Evolutionary conservation across 768 basidiomycete genomes (phyloP), one percentile per base, ranked within the genome.

Genomic region (Serendipita sp.): DNA sequence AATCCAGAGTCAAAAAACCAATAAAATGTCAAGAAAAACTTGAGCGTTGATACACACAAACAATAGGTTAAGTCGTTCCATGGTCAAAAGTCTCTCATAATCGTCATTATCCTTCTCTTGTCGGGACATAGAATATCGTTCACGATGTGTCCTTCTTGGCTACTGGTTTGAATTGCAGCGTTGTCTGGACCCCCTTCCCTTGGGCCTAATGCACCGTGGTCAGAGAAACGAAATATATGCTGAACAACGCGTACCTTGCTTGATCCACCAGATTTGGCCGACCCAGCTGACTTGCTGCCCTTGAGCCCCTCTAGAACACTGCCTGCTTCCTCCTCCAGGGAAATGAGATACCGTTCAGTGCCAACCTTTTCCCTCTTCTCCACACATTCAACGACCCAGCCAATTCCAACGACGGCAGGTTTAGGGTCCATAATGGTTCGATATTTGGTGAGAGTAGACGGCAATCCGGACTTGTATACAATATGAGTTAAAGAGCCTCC

Each of bases 381-480:
- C 1, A 81, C 86, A 68, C 90, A 94, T 70, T 89, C 85, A 1
- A 92, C 88, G 3, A 94, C 87, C 91, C 91, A 93, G 16, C 83
- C 86, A 68, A 92, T 89, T 5, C 89, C 88, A 15, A 95, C 86
- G 15, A 91, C 84, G 30, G 76, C 68, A 0, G 91, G 91, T 70
- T 85, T 80, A 70, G 72, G 88, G 45, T 89, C 85, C 51, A 82
- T 76, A 28, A 89, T 75, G 56, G 83, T 71, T 63, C 87, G 79
- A 73, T 88, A 89, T 45, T 83, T 83, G 23, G 78, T 80, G 48
- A 91, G 70, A 2, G 91, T 94, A 67, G 85, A 85, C 71, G 83
- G 80, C 23, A 83, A 72, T 0, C 91, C 91, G 66, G 89, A 86
- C 78, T 92, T 94, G 73, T 80, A 93, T 4, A 94, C 82, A 65